A percentile compares a stretch with the other conserved stretches of the same genome.
phyloP scores from a whole-genome alignment of 192 early-diverging fungal species.

The Backusella macrospora region DNA sequence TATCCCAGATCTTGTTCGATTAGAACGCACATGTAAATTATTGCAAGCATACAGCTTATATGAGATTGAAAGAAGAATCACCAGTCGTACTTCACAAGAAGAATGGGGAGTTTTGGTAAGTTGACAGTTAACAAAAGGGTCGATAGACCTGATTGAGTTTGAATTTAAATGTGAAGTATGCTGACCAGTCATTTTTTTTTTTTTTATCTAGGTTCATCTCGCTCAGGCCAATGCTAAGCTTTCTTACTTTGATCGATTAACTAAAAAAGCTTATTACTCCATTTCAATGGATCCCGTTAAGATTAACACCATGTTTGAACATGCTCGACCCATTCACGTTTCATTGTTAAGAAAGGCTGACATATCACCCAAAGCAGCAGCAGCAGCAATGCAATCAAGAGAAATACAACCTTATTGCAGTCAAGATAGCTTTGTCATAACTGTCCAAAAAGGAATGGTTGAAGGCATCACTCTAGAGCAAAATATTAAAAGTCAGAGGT shows the following conservation, averaged over 20 bases:
- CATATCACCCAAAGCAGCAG: background rate
- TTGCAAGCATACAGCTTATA: constrained; percentile 20
- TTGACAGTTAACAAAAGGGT: background rate
- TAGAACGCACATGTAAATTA: constrained; percentile 26
- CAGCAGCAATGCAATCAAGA: background rate
- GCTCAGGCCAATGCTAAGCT: constrained; percentile 29
- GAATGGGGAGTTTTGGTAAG: constrained; percentile 25
- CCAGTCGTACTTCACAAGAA: background rate
- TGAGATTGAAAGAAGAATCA: constrained; percentile 23
- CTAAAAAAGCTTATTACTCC: constrained; percentile 25
- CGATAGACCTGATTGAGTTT: constrained; percentile 12
- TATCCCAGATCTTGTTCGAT: constrained; percentile 27
- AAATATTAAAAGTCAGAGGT: constrained; percentile 17
- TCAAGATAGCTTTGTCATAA: constrained; percentile 27
- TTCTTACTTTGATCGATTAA: constrained; percentile 30
- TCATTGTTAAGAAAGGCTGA: constrained; percentile 20
- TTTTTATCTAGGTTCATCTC: constrained; percentile 29
- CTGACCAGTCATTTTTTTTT: background rate
- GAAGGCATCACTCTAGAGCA: constrained; percentile 26
- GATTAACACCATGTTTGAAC: constrained; percentile 37
- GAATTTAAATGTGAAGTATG: background rate
- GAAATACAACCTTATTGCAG: constrained; percentile 7
- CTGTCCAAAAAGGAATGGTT: constrained; percentile 31
- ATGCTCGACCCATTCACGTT: constrained; percentile 34
- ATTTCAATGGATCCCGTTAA: constrained; percentile 37